Evolutionary conservation across 148 eudicot species (phyloP), one percentile per base, ranked within the genome.

Genomic region (Rhododendron mucronatum): DNA sequence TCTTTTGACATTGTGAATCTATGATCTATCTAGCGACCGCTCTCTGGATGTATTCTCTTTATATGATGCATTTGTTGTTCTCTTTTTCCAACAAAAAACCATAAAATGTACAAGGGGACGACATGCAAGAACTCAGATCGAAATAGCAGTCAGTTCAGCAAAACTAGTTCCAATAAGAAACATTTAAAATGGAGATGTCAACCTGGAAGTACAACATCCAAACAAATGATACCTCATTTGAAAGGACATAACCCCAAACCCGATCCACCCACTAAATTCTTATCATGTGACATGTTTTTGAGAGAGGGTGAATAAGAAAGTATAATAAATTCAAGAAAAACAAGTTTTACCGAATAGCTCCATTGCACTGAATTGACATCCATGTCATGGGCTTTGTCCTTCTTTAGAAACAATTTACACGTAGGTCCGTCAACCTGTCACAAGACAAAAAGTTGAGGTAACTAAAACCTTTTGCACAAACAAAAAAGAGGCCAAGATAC

Each of bases 341-440:
- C 0, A 35, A 41, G 44, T 51, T 55, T 57, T 84, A 89, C 90
- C 84, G 71, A 26, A 82, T 59, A 82, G 80, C 87, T 86, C 90
- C 90, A 89, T 23, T 86, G 88, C 57, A 89, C 87, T 4, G 85
- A 84, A 89, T 89, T 89, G 45, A 89, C 83, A 77, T 89, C 90
- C 90, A 89, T 89, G 50, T 84, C 85, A 76, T 89, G 90, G 65
- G 90, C 90, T 82, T 89, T 89, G 37, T 89, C 88, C 87, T 86
- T 89, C 90, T 83, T 86, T 57, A 85, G 73, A 69, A 89, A 85
- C 86, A 89, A 84, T 77, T 86, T 86, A 53, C 67, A 89, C 80
- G 41, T 75, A 57, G 90, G 90, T 67, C 88, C 90, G 6, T 86
- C 90, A 81, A 89, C 87, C 90, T 89, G 83, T 35, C 65, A 81